These are phyloP conservation scores for Rhodosporidiobolus odoratus DNA, from an alignment of 768 basidiomycete species.

Conservation along the genomic window DNA sequence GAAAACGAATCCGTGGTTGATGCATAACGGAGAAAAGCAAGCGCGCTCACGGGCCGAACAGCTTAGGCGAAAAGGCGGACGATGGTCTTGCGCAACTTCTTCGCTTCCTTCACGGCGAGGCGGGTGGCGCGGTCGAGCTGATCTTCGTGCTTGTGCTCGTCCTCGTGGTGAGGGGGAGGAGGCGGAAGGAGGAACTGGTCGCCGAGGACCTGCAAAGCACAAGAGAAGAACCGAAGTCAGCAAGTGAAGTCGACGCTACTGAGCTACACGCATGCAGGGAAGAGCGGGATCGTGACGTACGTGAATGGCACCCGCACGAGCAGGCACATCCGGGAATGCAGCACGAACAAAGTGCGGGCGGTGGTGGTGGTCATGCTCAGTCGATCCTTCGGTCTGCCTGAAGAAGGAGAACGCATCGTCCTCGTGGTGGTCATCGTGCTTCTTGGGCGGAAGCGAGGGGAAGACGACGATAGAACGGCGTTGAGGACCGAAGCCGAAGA, in stretches of 20 bases:
- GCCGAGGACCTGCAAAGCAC: conserved; percentile 18
- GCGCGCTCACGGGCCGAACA: too few relatives aligned
- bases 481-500: conserved; percentile 37
- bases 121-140: neutral
- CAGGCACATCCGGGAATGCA: conserved; percentile 46
- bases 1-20: too few relatives aligned
- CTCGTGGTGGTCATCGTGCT: neutral
- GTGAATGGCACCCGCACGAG: conserved; percentile 48
- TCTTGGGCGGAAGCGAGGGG: conserved; percentile 1
- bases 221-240: neutral
- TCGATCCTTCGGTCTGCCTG: neutral
- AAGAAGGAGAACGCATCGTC: too few relatives aligned
- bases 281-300: conserved; percentile 34
- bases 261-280: neutral
- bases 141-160: neutral
- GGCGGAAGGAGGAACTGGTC: conserved; percentile 32
- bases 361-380: conserved; percentile 3
- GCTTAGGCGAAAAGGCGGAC: conserved; percentile 13
- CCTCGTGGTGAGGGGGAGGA: conserved; percentile 32
- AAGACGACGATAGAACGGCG: conserved; percentile 32
- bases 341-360: conserved; percentile 45
- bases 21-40: too few relatives aligned
- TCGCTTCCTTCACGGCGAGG: conserved; percentile 1
- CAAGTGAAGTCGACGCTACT: too few relatives aligned
- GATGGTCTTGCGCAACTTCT: conserved; percentile 14